Conservation (phyloP, 1,139 yeast species). For the Scheffersomyces lignicola region DNA sequence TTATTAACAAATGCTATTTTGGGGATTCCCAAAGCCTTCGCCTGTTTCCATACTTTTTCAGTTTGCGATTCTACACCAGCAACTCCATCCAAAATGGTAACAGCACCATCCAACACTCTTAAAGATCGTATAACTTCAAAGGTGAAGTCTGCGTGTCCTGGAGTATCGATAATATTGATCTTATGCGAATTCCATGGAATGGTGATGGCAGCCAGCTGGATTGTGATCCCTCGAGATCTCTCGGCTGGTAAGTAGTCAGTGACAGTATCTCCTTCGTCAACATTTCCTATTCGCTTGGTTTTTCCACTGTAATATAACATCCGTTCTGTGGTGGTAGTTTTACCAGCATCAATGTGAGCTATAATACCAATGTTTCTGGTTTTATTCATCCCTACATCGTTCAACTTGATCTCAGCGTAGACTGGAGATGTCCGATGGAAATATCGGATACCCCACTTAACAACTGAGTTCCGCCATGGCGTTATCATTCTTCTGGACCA, state of each 20-base stretch:
- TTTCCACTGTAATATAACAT: slow-evolving; percentile 88
- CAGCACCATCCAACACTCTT: slow-evolving; percentile 90
- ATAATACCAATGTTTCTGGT: slow-evolving; percentile 78
- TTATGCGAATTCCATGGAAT: slow-evolving; percentile 79
- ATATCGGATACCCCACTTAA: not conserved
- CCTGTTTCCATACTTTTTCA: slow-evolving; percentile 94
- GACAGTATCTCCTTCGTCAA: slow-evolving; percentile 95
- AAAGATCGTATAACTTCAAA: slow-evolving; percentile 91
- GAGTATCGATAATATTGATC: slow-evolving; percentile 91
- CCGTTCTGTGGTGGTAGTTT: slow-evolving; percentile 87
- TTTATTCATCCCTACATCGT: slow-evolving; percentile 26
- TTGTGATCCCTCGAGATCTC: slow-evolving; percentile 90
- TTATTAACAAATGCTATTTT: slow-evolving; percentile 80
- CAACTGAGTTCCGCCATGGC: slow-evolving; percentile 8
- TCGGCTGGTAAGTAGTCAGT: slow-evolving; percentile 92
- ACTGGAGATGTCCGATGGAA: slow-evolving; percentile 7
- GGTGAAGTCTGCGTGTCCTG: slow-evolving; percentile 98
- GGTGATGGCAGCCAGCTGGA: slow-evolving; percentile 94
- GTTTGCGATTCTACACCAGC: slow-evolving; percentile 99
- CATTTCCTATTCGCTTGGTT: slow-evolving; percentile 82
- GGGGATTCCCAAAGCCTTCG: slow-evolving; percentile 67
- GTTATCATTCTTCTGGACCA: slow-evolving; percentile 9
- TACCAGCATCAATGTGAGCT: slow-evolving; percentile 90
- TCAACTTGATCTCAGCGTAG: slow-evolving; percentile 18
- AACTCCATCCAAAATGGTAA: slow-evolving; percentile 88